Conservation (phyloP, 805 yeast genomes). For the Starmerella vitae region DNA sequence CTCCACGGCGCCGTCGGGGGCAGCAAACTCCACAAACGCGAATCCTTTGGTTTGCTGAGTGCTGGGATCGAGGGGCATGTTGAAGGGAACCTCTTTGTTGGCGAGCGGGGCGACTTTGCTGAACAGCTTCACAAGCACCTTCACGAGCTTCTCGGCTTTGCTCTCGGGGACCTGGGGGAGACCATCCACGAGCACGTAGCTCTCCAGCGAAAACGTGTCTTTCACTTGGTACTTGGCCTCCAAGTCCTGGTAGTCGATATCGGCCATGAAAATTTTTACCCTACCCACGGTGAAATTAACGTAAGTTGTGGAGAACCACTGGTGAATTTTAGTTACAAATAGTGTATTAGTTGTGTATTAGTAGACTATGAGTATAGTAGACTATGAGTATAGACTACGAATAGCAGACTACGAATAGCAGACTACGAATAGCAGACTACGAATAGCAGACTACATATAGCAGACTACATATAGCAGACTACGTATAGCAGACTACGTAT, state of each 20-base stretch:
- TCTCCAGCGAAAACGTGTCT: conserved; percentile 49
- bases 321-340: no score
- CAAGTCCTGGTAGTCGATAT: conserved; percentile 64
- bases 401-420: no score
- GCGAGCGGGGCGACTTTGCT: conserved; percentile 59
- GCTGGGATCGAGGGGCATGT: conserved; percentile 53
- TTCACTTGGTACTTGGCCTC: conserved; percentile 60
- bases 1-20: conserved; percentile 51
- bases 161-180: conserved; percentile 90
- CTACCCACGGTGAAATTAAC: no score
- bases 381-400: no score
- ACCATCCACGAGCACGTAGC: conserved; percentile 80
- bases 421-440: no score
- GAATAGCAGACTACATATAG: no score
- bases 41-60: conserved; percentile 74
- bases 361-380: no score
- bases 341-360: no score
- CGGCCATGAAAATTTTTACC: conserved; percentile 5
- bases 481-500: no score
- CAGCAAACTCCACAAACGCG: conserved; percentile 63
- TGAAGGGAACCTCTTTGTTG: conserved; percentile 29
- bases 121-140: conserved; percentile 73
- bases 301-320: no score
- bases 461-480: no score
- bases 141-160: conserved; percentile 68